phyloP scores from a whole-genome alignment of 1,139 yeast species.

The Yamadazyma triangularis region DNA sequence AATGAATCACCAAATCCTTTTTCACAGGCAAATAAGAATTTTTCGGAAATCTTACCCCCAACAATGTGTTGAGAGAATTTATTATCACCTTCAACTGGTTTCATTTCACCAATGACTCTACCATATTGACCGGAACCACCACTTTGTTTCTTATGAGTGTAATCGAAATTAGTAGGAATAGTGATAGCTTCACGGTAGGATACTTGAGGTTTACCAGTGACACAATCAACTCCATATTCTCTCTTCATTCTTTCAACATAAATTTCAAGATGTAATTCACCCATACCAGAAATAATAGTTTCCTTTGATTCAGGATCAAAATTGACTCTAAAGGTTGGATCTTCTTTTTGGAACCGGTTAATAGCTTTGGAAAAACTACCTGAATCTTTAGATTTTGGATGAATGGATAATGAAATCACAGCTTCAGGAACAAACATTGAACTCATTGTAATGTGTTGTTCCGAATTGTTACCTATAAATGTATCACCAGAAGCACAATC shows the following conservation, averaged over 20 bases:
- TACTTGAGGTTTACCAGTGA: slow-evolving; percentile 96
- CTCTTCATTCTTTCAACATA: slow-evolving; percentile 97
- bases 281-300: slow-evolving; percentile 97
- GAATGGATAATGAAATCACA: slow-evolving; percentile 86
- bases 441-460: slow-evolving; percentile 79
- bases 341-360: slow-evolving; percentile 96
- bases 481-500: slow-evolving; percentile 99
- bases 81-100: slow-evolving; percentile 63
- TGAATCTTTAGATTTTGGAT: slow-evolving; percentile 85
- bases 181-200: slow-evolving; percentile 94
- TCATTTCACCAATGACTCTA: slow-evolving; percentile 85
- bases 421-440: slow-evolving; percentile 99
- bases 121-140: slow-evolving; percentile 99
- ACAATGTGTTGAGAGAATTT: slow-evolving; percentile 81
- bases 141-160: slow-evolving; percentile 94
- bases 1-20: slow-evolving; percentile 94
- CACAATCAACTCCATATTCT: slow-evolving; percentile 94
- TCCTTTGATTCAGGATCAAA: slow-evolving; percentile 92
- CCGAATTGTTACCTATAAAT: slow-evolving; percentile 71
- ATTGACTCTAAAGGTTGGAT: slow-evolving; percentile 93
- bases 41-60: slow-evolving; percentile 96
- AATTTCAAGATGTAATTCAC: slow-evolving; percentile 93
- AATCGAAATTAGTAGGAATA: slow-evolving; percentile 73
- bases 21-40: slow-evolving; percentile 88
- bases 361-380: slow-evolving; percentile 89